Evolutionary conservation across 768 basidiomycete species (phyloP), one percentile per base, ranked within the genome.

Genomic region (Lactarius akahatsu): DNA sequence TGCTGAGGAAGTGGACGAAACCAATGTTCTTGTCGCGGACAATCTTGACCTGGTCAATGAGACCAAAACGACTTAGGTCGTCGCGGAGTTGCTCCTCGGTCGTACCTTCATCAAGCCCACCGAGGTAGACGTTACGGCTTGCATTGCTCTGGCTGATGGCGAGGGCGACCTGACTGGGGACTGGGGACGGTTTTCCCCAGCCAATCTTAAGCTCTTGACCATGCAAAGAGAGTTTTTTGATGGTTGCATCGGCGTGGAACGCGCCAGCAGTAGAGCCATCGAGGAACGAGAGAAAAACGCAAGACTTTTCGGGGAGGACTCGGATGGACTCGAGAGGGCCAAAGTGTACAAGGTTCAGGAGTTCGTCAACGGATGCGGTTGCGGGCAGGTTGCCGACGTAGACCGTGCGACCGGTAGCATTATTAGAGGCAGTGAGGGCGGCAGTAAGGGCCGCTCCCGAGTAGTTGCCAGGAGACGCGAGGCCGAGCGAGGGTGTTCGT

Each of bases 1-100:
- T 97, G 76, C 91, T 94, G 73, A 99, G 80, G 81, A 98, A 98
- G 78, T 99, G 97, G 23, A 99, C 95, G 76, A 99, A 99, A 2
- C 96, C 97, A 65, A 98, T 98, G 74, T 97, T 97, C 84, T 98
- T 98, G 81, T 99, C 97, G 68, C 96, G 80, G 60, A 98, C 97
- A 74, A 99, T 98, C 85, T 99, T 99, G 76, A 99, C 96, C 76
- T 98, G 96, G 78, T 99, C 97, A 72, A 99, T 98, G 34, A 96
- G 81, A 26, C 97, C 97, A 73, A 96, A 99, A 52, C 91, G 84
- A 72, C 89, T 89, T 28, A 98, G 80, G 74, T 98, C 95, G 68
- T 98, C 95, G 40, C 96, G 80, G 38, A 99, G 80, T 78, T 87
- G 87, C 77, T 96, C 92, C 80, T 98, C 97, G 1, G 93, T 96